Base-by-base conservation (phyloP, 2,329 filamentous ascomycete genomes). In the Curvularia spicifera region DNA sequence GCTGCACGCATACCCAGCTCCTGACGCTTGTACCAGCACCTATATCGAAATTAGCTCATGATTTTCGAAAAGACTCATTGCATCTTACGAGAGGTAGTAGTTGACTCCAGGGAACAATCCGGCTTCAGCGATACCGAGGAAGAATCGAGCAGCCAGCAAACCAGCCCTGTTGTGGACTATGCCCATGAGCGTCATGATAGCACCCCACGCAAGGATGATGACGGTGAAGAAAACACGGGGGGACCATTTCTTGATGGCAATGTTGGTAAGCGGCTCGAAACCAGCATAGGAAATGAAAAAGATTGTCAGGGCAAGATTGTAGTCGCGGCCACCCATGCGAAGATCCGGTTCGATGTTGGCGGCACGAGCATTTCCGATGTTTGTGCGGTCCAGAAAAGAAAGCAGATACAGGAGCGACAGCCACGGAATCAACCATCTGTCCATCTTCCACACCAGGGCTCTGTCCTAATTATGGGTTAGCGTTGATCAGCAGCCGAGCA, bases 251-350 rank as follows among this genome's bases (percentile, higher is more conserved):
- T 88, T 89, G 37, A 89, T 81, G 15, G 87, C 75, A 58, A 88
- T 84, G 65, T 88, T 88, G 68, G 85, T 87, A 0, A 86, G 84
- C 3, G 75, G 79, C 66, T 82, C 80, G 45, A 81, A 76, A 22
- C 78, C 70, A n/a, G 80, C 78, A 60, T 82, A 82, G 1, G 78
- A 79, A 59, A 82, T 78, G 71, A 90, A 90, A 74, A 89, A 90
- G 1, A 90, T 75, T 1, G 87, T 90, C 50, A 90, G 69, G 0
- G 87, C 86, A 1, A 84, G 84, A 4, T 89, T 79, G 65, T 90
- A 90, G 63, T 89, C 81, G 53, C 88, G 85, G 1, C 84, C 85
- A 0, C 24, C 51, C 71, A 78, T 73, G 4, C 63, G n/a, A n/a
- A 74, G 61, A 20, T 67, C 63, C 12, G 33, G 51, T 42, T 68